phyloP scores from a whole-genome alignment of 768 basidiomycete species.

The Stropharia rugosoannulata region DNA sequence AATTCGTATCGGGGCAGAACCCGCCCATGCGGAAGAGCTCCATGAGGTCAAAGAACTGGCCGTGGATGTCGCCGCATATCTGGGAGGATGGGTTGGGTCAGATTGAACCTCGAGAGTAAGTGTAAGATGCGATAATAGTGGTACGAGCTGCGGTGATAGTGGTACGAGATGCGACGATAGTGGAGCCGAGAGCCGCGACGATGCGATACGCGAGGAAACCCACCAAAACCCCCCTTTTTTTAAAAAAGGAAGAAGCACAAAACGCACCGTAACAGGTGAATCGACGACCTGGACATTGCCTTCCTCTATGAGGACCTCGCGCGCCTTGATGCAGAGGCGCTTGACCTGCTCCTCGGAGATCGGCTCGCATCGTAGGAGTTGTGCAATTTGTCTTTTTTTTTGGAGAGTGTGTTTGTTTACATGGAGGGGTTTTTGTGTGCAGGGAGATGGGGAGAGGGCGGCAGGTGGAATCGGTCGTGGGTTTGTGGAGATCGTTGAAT shows the following conservation, averaged over 20 bases:
- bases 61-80: slow-evolving; percentile 97
- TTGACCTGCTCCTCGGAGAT: slow-evolving; percentile 97
- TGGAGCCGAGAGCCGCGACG: too few relatives aligned
- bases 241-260: neutral
- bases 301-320: slow-evolving; percentile 96
- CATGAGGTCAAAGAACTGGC: slow-evolving; percentile 96
- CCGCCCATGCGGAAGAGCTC: slow-evolving; percentile 94
- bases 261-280: slow-evolving; percentile 87
- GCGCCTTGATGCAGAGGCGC: slow-evolving; percentile 90
- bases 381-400: slow-evolving; percentile 95
- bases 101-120: neutral
- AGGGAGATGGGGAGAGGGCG: too few relatives aligned
- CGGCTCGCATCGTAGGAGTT: slow-evolving; percentile 89
- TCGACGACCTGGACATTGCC: slow-evolving; percentile 97
- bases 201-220: too few relatives aligned
- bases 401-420: too few relatives aligned
- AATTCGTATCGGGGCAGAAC: slow-evolving; percentile 90
- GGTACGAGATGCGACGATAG: too few relatives aligned
- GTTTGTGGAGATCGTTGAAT: too few relatives aligned
- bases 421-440: too few relatives aligned
- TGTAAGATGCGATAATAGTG: neutral
- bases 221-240: too few relatives aligned
- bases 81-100: slow-evolving; percentile 21
- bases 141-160: neutral
- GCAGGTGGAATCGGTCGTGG: too few relatives aligned